Base-by-base conservation (phyloP, 2,329 filamentous ascomycete species). In the Arthrobotrys megalospora region DNA sequence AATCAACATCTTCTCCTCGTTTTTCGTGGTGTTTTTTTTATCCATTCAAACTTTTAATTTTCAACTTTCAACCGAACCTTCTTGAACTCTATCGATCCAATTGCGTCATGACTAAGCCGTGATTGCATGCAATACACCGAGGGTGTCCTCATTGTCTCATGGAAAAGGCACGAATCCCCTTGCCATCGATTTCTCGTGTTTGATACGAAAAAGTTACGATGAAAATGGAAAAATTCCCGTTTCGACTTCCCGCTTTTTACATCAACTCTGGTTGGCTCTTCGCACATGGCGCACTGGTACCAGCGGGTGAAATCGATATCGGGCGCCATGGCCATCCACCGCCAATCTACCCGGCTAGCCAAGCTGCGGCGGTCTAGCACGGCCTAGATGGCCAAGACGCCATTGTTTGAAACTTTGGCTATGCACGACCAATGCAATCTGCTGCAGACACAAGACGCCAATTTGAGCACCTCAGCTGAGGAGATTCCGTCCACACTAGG, bases 391-490 rank as follows among this genome's bases (percentile, higher is more conserved):
- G 60, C 60, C 50, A 73, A 71, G 67, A 69, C 38, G 34, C 47
- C 45, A 70, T 64, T 32, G 32, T 45, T 48, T 64, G 43, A 64
- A 64, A 47, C 43, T 64, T 48, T 64, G 34, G 14, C 34, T 36
- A 60, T 60, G 34, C 53, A 41, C 50, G 50, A 34, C 53, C 55
- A 41, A 41, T 41, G 21, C 19, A 28, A 45, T 7, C 19, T 45
- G 41, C 28, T 70, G 41, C 66, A 48, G 47, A 62, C 55, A 45
- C 34, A 38, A 52, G 43, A 45, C 34, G 10, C 58, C 58, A 64
- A 52, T 71, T 53, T 53, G 19, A 43, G 12, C 45, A 47, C 45
- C 47, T 73, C 69, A 66, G 69, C 69, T 73, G 69, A 66, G 69
- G 28, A n/a, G 53, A 53, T 41, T 66, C 60, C 69, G 60, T 41